Evolutionary conservation across 768 basidiomycete genomes (phyloP).

Genomic region (Leccinellum rugosiceps): DNA sequence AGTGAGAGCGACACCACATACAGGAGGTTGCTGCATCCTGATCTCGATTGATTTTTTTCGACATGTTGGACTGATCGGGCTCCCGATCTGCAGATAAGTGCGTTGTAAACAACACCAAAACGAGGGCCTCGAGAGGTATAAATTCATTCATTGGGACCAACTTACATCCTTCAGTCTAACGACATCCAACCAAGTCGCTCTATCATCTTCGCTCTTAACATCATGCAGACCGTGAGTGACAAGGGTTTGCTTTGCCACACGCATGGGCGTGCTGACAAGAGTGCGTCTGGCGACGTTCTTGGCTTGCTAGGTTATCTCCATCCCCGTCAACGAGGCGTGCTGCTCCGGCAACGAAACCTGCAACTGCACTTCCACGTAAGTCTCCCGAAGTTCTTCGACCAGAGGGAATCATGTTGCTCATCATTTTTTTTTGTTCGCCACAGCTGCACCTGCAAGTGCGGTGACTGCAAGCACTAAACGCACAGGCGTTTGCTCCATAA

Average conservation of each 20-base stretch:
- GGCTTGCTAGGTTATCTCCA: slow-evolving; percentile 6
- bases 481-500: not conserved
- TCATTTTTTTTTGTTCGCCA: not conserved
- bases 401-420: not conserved
- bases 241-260: not conserved
- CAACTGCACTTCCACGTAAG: slow-evolving; percentile 14
- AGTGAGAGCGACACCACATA: not conserved
- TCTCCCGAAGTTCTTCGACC: not conserved
- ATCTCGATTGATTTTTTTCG: not conserved
- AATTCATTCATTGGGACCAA: not conserved
- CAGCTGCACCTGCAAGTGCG: too few relatives aligned
- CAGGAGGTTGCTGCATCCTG: not conserved
- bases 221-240: slow-evolving; percentile 21
- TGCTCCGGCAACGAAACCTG: slow-evolving; percentile 8
- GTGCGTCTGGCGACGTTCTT: not conserved
- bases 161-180: not conserved
- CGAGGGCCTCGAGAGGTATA: slow-evolving; percentile 6
- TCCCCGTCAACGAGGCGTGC: slow-evolving; percentile 19
- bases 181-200: not conserved
- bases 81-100: not conserved
- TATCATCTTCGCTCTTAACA: slow-evolving; percentile 1
- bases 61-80: not conserved
- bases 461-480: slow-evolving; percentile 23
- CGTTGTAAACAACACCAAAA: slow-evolving; percentile 3
- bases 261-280: not conserved